These are phyloP conservation scores for Erodium trifolium DNA, from an alignment of 441 rosid genomes.

Conservation along the genomic window DNA sequence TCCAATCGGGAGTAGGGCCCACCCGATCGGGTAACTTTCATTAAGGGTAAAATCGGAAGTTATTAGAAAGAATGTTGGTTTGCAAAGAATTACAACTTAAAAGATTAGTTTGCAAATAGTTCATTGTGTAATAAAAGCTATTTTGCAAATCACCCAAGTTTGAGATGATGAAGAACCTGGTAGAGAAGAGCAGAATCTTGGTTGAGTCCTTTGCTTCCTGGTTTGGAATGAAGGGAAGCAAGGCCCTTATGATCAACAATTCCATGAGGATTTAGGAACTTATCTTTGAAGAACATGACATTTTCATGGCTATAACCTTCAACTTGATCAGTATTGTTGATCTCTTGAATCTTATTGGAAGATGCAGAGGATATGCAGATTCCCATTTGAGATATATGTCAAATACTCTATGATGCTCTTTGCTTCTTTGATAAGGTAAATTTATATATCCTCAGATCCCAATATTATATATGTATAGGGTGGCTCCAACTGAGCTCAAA, in stretches of 20 bases:
- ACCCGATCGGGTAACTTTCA: no score
- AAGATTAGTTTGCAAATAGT: no score
- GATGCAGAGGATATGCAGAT: slow-evolving; percentile 61
- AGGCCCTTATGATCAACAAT: neutral
- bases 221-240: slow-evolving; percentile 49
- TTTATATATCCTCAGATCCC: neutral
- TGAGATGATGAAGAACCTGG: slow-evolving; percentile 24
- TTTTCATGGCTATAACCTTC: slow-evolving; percentile 37
- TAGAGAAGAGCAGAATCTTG: slow-evolving; percentile 73
- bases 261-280: neutral
- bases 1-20: no score
- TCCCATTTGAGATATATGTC: slow-evolving; percentile 39
- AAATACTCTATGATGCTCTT: no score
- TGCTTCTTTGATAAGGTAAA: slow-evolving; percentile 1
- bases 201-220: slow-evolving; percentile 65
- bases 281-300: slow-evolving; percentile 28
- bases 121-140: no score
- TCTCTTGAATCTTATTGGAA: slow-evolving; percentile 44
- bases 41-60: no score
- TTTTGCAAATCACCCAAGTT: no score
- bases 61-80: no score
- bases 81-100: no score
- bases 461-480: slow-evolving; percentile 11
- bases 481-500: slow-evolving; percentile 31
- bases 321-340: neutral